phyloP scores from a whole-genome alignment of 495 filamentous ascomycete species.

The Lophium mytilinum region DNA sequence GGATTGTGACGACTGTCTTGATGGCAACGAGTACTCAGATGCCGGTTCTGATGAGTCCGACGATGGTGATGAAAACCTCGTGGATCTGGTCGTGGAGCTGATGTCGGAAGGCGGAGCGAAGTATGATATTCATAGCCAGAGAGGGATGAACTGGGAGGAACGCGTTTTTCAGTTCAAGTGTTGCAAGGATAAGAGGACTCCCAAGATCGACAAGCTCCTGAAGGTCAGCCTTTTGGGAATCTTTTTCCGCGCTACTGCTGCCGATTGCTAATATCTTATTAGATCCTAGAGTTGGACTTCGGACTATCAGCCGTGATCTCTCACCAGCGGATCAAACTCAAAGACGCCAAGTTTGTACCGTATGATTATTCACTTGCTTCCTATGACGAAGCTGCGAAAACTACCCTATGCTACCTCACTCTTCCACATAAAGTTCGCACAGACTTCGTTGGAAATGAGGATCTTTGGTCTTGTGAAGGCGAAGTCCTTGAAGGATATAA shows the following conservation, averaged over 20 bases:
- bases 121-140: background rate
- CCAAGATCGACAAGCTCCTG: no score
- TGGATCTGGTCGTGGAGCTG: background rate
- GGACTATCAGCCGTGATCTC: background rate
- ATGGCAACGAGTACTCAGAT: background rate
- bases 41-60: background rate
- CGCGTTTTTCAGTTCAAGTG: background rate
- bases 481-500: background rate
- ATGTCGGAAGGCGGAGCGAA: background rate
- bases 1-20: no score
- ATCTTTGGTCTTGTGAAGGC: background rate
- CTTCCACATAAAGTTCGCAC: background rate
- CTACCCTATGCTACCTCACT: background rate
- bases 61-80: background rate
- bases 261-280: no score
- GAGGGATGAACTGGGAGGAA: background rate
- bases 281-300: background rate
- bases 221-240: no score
- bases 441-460: background rate
- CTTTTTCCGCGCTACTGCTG: no score
- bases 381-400: background rate
- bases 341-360: background rate
- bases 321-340: background rate
- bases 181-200: no score
- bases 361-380: background rate